Evolutionary conservation across 2,329 filamentous ascomycete genomes (phyloP), one percentile per base, ranked within the genome.

Genomic region (Eutypa lata): DNA sequence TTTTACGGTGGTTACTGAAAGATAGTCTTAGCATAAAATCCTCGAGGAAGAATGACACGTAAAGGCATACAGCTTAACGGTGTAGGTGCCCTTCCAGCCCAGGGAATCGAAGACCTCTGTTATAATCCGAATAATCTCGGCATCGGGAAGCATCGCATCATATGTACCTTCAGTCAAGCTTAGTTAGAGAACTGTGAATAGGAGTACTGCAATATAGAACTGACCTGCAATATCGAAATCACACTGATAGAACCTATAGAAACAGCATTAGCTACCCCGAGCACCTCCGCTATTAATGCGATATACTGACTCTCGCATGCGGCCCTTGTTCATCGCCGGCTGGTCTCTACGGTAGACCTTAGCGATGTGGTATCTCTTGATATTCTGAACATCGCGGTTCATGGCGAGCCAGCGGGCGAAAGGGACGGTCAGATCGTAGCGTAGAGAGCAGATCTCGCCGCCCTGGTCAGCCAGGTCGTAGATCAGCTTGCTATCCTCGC

Each of bases 391-490:
- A 53, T 80, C 76, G 33, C 78, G 72, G 57, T 90, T 90, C 86
- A 90, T 89, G 61, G 88, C 87, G 53, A 91, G 80, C 86, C 86
- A 91, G 68, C 88, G 80, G 55, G 88, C 88, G 65, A 90, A 90
- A 19, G 88, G 87, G 8, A 91, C 88, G 0, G 89, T 91, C 59
- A 93, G 73, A 66, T 93, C 90, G 73, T 93, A 94, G 63, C 90
- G 83, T 59, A 93, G 78, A 16, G 89, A 90, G 72, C 87, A 90
- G 54, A 91, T 77, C 74, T 94, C 89, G 58, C 90, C 90, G 60
- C 89, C 90, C 68, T 94, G 89, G 66, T 94, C 89, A 60, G 86
- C 85, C 57, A 93, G 80, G 67, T 93, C 88, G 74, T 93, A 93
- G 72, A 92, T 91, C 66, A 91, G 63, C 53, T 67, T 66, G n/a